Percentiles rank a stretch among this genome's conserved stretches.
Conservation (phyloP, 2,329 filamentous ascomycete species). For the Colletotrichum sansevieriae region DNA sequence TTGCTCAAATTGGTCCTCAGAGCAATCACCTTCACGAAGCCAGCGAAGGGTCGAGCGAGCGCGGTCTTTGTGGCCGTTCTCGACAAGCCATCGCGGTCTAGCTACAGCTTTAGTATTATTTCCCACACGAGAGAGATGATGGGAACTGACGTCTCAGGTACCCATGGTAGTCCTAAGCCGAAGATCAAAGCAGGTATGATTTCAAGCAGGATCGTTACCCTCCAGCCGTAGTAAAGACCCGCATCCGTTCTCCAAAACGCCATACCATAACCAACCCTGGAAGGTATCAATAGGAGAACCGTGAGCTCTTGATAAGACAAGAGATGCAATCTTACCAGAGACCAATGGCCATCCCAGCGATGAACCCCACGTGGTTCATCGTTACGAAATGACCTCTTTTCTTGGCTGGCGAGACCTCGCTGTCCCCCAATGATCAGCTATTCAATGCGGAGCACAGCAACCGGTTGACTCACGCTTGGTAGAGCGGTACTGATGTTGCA, state of each 20-base stretch:
- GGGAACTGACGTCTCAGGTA: slow-evolving; percentile 65
- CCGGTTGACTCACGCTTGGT: slow-evolving; percentile 60
- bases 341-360: slow-evolving; percentile 65
- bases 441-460: neutral
- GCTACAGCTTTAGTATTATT: neutral
- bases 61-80: slow-evolving; percentile 58
- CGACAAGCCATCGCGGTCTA: slow-evolving; percentile 70
- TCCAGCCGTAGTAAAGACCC: slow-evolving; percentile 65
- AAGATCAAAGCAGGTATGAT: slow-evolving; percentile 65
- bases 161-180: slow-evolving; percentile 61
- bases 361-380: slow-evolving; percentile 70
- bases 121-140: neutral
- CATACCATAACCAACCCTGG: slow-evolving; percentile 68
- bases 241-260: slow-evolving; percentile 63
- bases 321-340: slow-evolving; percentile 60
- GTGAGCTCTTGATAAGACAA: too few species aligned
- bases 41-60: slow-evolving; percentile 60
- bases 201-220: slow-evolving; percentile 64
- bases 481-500: slow-evolving; percentile 68
- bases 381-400: slow-evolving; percentile 69
- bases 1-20: slow-evolving; percentile 52
- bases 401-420: slow-evolving; percentile 67
- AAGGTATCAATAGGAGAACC: slow-evolving; percentile 20
- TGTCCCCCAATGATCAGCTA: slow-evolving; percentile 43
- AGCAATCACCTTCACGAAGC: slow-evolving; percentile 61